Percentiles rank a stretch among this genome's conserved stretches.
phyloP scores from a whole-genome alignment of 805 yeast genomes.

The Candida boleticola region DNA sequence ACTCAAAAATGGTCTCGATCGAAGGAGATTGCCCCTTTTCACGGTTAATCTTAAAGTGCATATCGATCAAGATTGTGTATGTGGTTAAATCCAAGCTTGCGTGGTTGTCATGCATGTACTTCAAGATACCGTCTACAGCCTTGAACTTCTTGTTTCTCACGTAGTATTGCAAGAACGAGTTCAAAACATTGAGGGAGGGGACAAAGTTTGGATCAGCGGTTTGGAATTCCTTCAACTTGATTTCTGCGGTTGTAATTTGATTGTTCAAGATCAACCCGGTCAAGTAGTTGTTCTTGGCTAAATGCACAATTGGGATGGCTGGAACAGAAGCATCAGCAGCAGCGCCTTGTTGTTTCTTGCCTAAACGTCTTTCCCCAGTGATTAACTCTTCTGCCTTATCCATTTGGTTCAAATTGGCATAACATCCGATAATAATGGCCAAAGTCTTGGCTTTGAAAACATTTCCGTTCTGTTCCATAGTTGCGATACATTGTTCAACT shows the following conservation, averaged over 20 bases:
- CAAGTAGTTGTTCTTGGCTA: constrained; percentile 44
- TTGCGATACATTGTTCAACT: constrained; percentile 28
- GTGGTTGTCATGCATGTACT: constrained; percentile 39
- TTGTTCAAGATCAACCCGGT: constrained; percentile 42
- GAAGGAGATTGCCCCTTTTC: constrained; percentile 44
- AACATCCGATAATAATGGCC: constrained; percentile 47
- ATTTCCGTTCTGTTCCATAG: constrained; percentile 25
- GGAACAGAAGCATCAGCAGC: constrained; percentile 12
- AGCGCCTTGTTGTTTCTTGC: constrained; percentile 14
- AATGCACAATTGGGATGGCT: constrained; percentile 29
- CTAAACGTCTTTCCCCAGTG: neutral
- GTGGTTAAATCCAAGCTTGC: constrained; percentile 61
- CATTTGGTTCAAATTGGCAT: constrained; percentile 37
- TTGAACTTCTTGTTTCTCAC: constrained; percentile 39
- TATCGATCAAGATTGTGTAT: constrained; percentile 56
- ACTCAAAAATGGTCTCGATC: constrained; percentile 37
- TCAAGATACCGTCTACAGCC: constrained; percentile 48
- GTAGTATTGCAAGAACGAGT: constrained; percentile 46
- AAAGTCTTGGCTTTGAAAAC: constrained; percentile 48
- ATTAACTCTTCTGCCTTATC: constrained; percentile 39
- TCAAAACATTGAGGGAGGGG: constrained; percentile 52
- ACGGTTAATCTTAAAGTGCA: constrained; percentile 45
- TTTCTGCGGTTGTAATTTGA: constrained; percentile 45
- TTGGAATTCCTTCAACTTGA: constrained; percentile 35
- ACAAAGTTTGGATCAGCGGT: constrained; percentile 28